These are phyloP conservation scores for Pilaira anomala DNA, from an alignment of 192 early-diverging fungal species.

Conservation along the genomic window DNA sequence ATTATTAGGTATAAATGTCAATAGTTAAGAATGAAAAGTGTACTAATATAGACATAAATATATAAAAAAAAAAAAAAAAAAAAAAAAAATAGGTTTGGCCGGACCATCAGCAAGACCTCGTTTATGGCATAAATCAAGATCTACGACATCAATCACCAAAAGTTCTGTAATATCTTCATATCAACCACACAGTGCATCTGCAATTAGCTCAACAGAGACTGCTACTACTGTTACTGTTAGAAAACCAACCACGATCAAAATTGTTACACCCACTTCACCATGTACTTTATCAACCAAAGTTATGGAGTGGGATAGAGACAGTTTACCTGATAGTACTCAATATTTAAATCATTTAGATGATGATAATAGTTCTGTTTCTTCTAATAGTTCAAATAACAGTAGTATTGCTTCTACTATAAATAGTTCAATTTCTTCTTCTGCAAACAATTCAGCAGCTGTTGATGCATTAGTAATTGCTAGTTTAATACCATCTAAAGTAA, in stretches of 20 bases:
- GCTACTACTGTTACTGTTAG: neutral
- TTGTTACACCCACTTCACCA: neutral
- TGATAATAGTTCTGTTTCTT: slow-evolving; percentile 8
- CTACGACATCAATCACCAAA: slow-evolving; percentile 24
- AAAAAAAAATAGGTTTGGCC: slow-evolving; percentile 10
- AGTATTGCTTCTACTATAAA: neutral
- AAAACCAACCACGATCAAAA: slow-evolving; percentile 1
- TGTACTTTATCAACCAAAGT: neutral
- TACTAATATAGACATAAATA: neutral
- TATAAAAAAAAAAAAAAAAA: too few species aligned
- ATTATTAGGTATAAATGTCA: slow-evolving; percentile 12
- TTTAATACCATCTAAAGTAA: slow-evolving; percentile 10
- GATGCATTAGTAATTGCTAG: slow-evolving; percentile 27
- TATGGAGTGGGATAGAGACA: neutral
- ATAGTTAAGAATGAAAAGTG: neutral
- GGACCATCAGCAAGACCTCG: neutral
- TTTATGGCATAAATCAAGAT: slow-evolving; percentile 21
- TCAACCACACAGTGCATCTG: neutral
- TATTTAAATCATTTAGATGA: neutral
- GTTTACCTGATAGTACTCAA: neutral
- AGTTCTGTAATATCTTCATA: slow-evolving; percentile 21
- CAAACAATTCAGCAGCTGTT: slow-evolving; percentile 16
- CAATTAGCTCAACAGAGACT: neutral
- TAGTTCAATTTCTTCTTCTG: slow-evolving; percentile 7
- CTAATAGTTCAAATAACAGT: neutral